Evolutionary conservation across 108 stramenopile genomes (phyloP).

Genomic region (Fistulifera solaris): DNA sequence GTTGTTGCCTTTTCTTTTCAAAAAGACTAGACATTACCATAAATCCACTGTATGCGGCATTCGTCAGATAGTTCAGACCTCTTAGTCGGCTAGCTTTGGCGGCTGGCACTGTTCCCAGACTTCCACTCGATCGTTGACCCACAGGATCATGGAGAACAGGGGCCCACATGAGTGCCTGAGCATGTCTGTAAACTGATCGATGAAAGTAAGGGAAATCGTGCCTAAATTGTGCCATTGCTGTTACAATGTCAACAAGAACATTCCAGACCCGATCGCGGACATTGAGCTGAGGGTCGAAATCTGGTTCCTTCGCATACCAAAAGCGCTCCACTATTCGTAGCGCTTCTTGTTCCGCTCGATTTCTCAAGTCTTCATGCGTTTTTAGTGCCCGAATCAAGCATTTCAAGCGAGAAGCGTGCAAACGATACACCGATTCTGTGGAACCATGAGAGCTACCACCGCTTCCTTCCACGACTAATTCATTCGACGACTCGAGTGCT

Average conservation of each 20-base stretch:
- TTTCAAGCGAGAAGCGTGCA: constrained; percentile 78
- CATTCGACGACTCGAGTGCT: constrained; percentile 36
- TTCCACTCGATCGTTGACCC: constrained; percentile 17
- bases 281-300: not conserved
- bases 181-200: constrained; percentile 71
- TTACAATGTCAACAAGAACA: constrained; percentile 56
- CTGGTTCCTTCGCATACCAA: constrained; percentile 9
- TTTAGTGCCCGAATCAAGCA: constrained; percentile 47
- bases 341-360: constrained; percentile 48
- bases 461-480: constrained; percentile 25
- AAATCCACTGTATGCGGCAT: constrained; percentile 43
- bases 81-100: constrained; percentile 31
- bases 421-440: constrained; percentile 61
- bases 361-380: constrained; percentile 26
- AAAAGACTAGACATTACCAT: constrained; percentile 50
- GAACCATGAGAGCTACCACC: constrained; percentile 81
- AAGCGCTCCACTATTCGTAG: constrained; percentile 47
- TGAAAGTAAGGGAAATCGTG: constrained; percentile 58
- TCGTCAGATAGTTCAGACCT: constrained; percentile 38
- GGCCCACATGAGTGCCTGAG: constrained; percentile 76
- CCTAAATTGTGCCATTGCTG: constrained; percentile 58
- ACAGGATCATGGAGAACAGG: constrained; percentile 55
- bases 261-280: constrained; percentile 50
- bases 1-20: constrained; percentile 66
- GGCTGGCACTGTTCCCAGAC: constrained; percentile 34